Base-by-base conservation (phyloP, 768 basidiomycete species). In the Tylopilus sp. region DNA sequence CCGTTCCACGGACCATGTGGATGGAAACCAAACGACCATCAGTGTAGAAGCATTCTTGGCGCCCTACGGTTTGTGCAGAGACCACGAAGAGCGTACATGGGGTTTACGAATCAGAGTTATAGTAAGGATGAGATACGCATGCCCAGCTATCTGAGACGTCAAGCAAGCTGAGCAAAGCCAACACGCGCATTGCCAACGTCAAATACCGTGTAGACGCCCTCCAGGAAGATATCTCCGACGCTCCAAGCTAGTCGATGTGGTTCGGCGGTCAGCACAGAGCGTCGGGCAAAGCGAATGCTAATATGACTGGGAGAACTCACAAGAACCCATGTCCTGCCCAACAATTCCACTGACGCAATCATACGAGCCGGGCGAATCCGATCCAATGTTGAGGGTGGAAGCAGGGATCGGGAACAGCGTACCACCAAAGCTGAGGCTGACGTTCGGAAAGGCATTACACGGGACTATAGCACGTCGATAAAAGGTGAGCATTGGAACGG, bases 341-440 rank as follows among this genome's bases (percentile, higher is more conserved):
- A n/a, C n/a, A n/a, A n/a, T n/a, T n/a, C 31, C 31, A 11, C 31
- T 16, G 10, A 33, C 10, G 16, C 31, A 33, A 11, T 33, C 52
- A 17, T 29, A 28, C 13, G 24, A 46, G 19, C 58, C 48, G 4
- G 52, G 29, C 42, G 58, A 28, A 41, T 57, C 57, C 4, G 44
- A 14, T 9, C 78, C 77, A 26, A 79, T 62, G 60, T 76, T 78
- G 65, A 72, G 63, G 2, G 55, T 62, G 16, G 63, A 66, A 1
- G 66, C 26, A 11, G 64, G 58, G 52, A 78, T 59, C 6, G 61
- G 17, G 61, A 73, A 74, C 1, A 52, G 2, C 21, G 60, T 68
- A 8, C 68, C 69, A 29, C 63, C 64, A 52, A 78, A 70, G 3
- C 64, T 63, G 52, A 31, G 79, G 74, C 53, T 68, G 29, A 65